A percentile compares a stretch with the other conserved stretches of the same genome.
Conservation (phyloP, 108 stramenopile genomes). For the Asterionellopsis glacialis region DNA sequence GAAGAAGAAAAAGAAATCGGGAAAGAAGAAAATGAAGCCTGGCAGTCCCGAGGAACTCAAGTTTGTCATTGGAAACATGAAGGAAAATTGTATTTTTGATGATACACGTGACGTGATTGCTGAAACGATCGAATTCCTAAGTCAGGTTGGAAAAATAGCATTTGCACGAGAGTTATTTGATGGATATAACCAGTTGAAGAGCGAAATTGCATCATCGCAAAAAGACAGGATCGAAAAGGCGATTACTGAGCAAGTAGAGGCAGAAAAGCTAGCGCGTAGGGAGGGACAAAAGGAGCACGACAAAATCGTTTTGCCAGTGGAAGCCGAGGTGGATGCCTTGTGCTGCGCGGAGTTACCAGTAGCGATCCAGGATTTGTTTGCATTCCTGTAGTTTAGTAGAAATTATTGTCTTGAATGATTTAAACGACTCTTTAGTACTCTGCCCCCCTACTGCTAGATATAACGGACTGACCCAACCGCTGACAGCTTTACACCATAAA, state of each 20-base stretch:
- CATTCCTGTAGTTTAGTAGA: not conserved
- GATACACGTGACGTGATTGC: conserved; percentile 41
- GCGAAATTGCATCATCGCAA: conserved; percentile 8
- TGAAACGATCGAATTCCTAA: conserved; percentile 65
- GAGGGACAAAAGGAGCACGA: conserved; percentile 25
- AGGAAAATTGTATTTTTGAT: conserved; percentile 37
- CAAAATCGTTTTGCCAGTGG: conserved; percentile 39
- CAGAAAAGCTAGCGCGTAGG: conserved; percentile 16
- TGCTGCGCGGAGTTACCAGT: conserved; percentile 29
- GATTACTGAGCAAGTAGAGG: not conserved
- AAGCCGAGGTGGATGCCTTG: conserved; percentile 52
- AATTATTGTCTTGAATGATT: too few relatives aligned
- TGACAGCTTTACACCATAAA: too few relatives aligned
- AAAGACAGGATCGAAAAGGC: conserved; percentile 19
- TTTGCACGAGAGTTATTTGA: conserved; percentile 41
- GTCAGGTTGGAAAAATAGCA: conserved; percentile 33
- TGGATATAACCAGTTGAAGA: conserved; percentile 19
- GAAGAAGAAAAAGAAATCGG: conserved; percentile 40
- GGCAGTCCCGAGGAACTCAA: conserved; percentile 81
- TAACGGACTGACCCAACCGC: too few relatives aligned
- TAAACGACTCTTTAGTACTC: too few relatives aligned
- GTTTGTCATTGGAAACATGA: conserved; percentile 44
- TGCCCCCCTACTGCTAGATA: too few relatives aligned
- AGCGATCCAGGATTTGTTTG: conserved; percentile 19
- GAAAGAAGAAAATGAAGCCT: conserved; percentile 45